Conservation (phyloP, 305 asterid species). For the Solanum hybrid region DNA sequence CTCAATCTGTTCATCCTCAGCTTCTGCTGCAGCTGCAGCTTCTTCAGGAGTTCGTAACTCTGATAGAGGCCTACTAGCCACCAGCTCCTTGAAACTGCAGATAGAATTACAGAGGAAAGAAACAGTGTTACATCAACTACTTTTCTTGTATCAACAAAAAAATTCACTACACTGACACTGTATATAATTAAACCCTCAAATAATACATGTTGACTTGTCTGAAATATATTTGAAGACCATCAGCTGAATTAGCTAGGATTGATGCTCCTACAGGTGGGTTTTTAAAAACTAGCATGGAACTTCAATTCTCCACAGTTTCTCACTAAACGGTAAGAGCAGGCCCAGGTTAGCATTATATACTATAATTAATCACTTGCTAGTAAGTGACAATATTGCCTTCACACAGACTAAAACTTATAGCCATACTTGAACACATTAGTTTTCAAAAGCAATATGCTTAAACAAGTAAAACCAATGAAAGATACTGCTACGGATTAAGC, state of each 20-base stretch:
- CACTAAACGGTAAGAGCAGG: not conserved
- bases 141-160: not conserved
- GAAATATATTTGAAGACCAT: not conserved
- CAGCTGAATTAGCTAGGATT: not conserved
- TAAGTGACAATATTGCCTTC: not conserved
- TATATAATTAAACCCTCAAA: not conserved
- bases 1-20: constrained; percentile 42
- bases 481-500: not conserved
- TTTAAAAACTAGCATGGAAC: not conserved
- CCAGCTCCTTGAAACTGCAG: constrained; percentile 86
- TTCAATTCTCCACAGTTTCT: not conserved
- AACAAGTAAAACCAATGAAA: not conserved
- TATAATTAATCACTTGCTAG: not conserved
- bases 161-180: not conserved
- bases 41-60: constrained; percentile 88
- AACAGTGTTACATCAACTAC: not conserved
- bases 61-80: constrained; percentile 82
- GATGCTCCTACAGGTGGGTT: not conserved
- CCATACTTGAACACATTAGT: not conserved
- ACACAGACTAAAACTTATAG: not conserved
- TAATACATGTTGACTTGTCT: not conserved
- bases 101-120: not conserved
- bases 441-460: not conserved
- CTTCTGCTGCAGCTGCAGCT: constrained; percentile 55
- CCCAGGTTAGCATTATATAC: not conserved